Base-by-base conservation (phyloP, 331 rosid species). In the Pyrus hybrid region DNA sequence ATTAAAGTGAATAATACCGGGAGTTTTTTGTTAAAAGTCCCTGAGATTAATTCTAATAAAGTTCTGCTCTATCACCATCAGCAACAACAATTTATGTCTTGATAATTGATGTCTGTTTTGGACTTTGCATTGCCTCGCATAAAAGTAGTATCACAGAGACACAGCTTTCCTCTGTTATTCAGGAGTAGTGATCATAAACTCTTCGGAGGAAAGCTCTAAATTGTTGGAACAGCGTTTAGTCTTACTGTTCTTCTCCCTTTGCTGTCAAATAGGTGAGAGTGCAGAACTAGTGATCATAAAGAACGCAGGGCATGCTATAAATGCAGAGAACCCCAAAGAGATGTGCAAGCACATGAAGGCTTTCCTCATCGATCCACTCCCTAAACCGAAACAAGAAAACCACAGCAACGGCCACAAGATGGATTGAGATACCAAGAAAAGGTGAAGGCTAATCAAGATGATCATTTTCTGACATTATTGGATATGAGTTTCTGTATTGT, bases 241-340 rank as follows among this genome's bases (percentile, higher is more conserved):
- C 25, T 41, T 53, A 70, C 37, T 49, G 45, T 53, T 20, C 43
- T 37, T 37, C 37, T 37, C 37, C 9, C 9, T 23, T 20, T 57
- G 25, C 75, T 84, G 91, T 35, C 91, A 82, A 61, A 45, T 84
- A 11, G 91, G 80, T 26, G 91, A 82, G 67, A 76, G 69, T 69
- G 71, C 87, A 21, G 60, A 85, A 58, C 77, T 82, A 53, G 87
- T 72, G 35, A 80, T 83, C 62, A 47, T 87, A 69, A 80, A 84
- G 77, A 77, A 82, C 51, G 85, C 91, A 30, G 91, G 91, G n/a
- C 88, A 82, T 73, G 88, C 91, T 16, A 72, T 87, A 51, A 87
- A 87, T 32, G 62, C 63, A 53, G 88, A 87, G 84, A 84, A 82
- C 73, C 88, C 88, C 1, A 84, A 78, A 35, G 88, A 87, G 77